These are phyloP conservation scores for Kluyveromyces aestuarii DNA, from an alignment of 805 yeast genomes.

Conservation along the genomic window DNA sequence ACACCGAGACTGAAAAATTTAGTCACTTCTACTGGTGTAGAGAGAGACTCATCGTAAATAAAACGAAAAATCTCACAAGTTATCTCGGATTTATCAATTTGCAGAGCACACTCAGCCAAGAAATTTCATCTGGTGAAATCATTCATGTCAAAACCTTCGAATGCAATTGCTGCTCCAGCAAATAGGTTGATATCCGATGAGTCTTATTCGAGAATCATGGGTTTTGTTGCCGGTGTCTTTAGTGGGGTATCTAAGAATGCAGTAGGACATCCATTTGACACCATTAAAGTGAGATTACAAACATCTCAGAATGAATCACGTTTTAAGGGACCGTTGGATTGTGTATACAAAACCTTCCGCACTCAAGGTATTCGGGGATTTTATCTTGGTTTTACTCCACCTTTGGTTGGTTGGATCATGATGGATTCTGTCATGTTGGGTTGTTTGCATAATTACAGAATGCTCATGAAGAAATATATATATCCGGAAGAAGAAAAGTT, in stretches of 20 bases:
- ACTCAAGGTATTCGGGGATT: slow-evolving; percentile 75
- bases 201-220: slow-evolving; percentile 34
- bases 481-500: slow-evolving; percentile 52
- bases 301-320: slow-evolving; percentile 53
- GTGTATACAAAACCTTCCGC: slow-evolving; percentile 59
- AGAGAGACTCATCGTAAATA: not conserved
- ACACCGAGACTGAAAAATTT: not conserved
- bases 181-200: slow-evolving; percentile 12
- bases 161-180: slow-evolving; percentile 3
- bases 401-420: slow-evolving; percentile 84
- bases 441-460: slow-evolving; percentile 67
- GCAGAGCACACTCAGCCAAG: no score
- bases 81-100: no score
- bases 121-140: no score
- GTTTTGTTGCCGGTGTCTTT: slow-evolving; percentile 83
- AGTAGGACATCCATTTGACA: slow-evolving; percentile 91
- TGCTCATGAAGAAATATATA: slow-evolving; percentile 53
- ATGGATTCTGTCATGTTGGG: slow-evolving; percentile 93
- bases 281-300: slow-evolving; percentile 80
- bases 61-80: not conserved
- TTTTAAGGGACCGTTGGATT: slow-evolving; percentile 76
- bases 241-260: slow-evolving; percentile 81
- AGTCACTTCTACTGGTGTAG: not conserved
- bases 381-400: slow-evolving; percentile 89
- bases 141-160: slow-evolving; percentile 1